Conservation (phyloP, 306 rosid genomes). For the Canavalia gladiata region DNA sequence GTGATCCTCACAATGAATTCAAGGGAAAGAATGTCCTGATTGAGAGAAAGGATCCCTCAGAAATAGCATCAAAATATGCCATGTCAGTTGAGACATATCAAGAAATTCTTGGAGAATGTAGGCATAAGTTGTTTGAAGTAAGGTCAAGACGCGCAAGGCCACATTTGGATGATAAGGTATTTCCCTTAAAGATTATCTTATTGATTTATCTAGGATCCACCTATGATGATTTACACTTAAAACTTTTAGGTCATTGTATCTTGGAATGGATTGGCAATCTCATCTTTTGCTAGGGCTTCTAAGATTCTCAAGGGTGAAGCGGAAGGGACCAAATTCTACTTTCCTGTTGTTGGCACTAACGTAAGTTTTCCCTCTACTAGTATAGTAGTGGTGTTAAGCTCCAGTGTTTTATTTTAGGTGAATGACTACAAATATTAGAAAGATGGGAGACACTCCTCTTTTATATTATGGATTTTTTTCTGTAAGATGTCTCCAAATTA, state of each 20-base stretch:
- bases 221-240: constrained; percentile 25
- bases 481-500: constrained; percentile 27
- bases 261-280: constrained; percentile 93
- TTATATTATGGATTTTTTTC: constrained; percentile 14
- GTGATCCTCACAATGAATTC: constrained; percentile 95
- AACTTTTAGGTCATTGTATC: constrained; percentile 87
- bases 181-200: constrained; percentile 25
- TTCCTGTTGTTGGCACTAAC: constrained; percentile 80
- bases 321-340: constrained; percentile 70
- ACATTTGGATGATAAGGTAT: constrained; percentile 94
- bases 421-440: constrained; percentile 33
- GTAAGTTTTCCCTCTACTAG: constrained; percentile 63
- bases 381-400: constrained; percentile 6
- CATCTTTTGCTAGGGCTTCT: constrained; percentile 95
- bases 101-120: constrained; percentile 76
- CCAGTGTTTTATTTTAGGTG: constrained; percentile 7
- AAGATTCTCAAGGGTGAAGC: constrained; percentile 75
- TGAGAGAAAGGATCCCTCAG: constrained; percentile 72
- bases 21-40: constrained; percentile 81
- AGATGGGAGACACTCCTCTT: constrained; percentile 16
- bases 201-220: constrained; percentile 2
- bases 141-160: constrained; percentile 84
- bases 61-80: constrained; percentile 72
- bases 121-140: constrained; percentile 76
- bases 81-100: constrained; percentile 74